Evolutionary conservation across 352 stramenopile genomes (phyloP), one percentile per base, ranked within the genome.

Genomic region (Phytophthora chlamydospora): DNA sequence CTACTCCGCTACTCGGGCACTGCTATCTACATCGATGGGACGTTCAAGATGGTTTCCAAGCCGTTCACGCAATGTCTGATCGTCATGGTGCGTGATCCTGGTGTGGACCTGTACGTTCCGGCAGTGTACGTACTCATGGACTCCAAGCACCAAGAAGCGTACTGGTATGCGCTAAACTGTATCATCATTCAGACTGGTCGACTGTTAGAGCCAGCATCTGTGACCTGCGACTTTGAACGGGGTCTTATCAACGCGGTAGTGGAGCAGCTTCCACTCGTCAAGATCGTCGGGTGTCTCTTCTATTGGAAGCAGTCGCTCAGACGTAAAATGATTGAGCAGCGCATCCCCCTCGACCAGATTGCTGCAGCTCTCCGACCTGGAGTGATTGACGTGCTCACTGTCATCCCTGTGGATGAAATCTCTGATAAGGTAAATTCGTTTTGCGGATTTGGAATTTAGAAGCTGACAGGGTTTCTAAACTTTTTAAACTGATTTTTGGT

Each of bases 351-450:
- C 2, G 44, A 40, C 17, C 45, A 57, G 33, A 40, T 62, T 29
- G 5, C 35, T 4, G 2, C 6, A 17, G 55, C 44, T 38, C 24
- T 62, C 11, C 2, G 6, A 39, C 24, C 44, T 16, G 55, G 44
- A 6, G 35, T 49, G 4, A 33, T 62, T 14, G 55, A 62, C 35
- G 34, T 49, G 6, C 44, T 62, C 12, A 56, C 36, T 10, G 16
- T 62, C 10, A 62, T 62, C 24, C 44, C 36, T 12, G 43, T 55
- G 10, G 43, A 48, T 6, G 32, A 54, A 45, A 57, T 64, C 19
- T 12, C 31, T 13, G 29, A 85, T 6, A 93, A 93, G 62, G 90
- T 96, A 24, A n/a, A n/a, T n/a, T n/a, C n/a, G n/a, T n/a, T n/a
- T n/a, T n/a, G n/a, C n/a, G n/a, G n/a, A n/a, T n/a, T n/a, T n/a